Evolutionary conservation across 2,329 filamentous ascomycete genomes (phyloP), one percentile per base, ranked within the genome.

Genomic region (Nemania sp.): DNA sequence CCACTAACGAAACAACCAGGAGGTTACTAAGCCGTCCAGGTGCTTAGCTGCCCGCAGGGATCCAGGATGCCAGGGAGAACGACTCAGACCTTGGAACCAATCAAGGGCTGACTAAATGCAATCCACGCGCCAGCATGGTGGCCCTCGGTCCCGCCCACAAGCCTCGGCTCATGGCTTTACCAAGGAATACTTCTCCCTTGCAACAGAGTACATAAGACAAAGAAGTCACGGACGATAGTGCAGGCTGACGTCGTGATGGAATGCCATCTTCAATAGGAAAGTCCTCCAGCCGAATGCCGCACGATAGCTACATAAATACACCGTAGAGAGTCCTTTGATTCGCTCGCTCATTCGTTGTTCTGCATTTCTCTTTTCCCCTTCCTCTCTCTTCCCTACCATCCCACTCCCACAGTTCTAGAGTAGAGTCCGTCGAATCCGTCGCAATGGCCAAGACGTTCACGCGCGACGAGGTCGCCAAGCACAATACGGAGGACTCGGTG

Each of bases 401-500:
- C 1, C 51, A 4, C 26, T 47, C 38, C 38, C 13, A 3, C n/a
- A n/a, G 20, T 51, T 51, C 47, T 47, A 8, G 3, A 45, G 20
- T 15, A 38, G 32, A 52, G 57, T 29, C n/a, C 7, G 43, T 27
- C 15, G 7, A 27, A 57, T n/a, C 24, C 32, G 11, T 6, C 7
- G 53, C 29, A 56, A 68, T 59, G 13, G 75, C 80, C 71, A 82
- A 87, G 75, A 87, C 85, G 24, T 88, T 84, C 75, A 85, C 87
- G 67, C 87, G 87, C 74, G 87, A 83, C 64, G 87, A 93, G 79
- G 92, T 96, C 73, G 90, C 90, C 70, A 87, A 90, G 79, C 91
- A 95, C 83, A 93, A 90, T 79, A 88, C 87, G 64, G 89, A 92
- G 56, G 91, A 94, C 72, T 91, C 90, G 70, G 83, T 93, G 66